Evolutionary conservation across 768 basidiomycete genomes (phyloP).

Genomic region (Lentinula detonsa): DNA sequence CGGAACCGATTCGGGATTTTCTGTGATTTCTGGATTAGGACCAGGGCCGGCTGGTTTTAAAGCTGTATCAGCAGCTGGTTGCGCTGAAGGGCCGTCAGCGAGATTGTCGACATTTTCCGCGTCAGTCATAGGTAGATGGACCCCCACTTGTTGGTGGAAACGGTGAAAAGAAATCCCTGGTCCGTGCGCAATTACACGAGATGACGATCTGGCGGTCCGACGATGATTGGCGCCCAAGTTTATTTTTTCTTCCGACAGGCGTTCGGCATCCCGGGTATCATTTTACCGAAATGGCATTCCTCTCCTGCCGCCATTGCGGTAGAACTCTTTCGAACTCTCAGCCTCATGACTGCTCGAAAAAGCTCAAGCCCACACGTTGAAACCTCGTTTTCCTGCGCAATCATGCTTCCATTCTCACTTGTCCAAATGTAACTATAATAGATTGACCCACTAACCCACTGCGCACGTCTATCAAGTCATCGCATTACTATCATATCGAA

Average conservation of each 20-base stretch:
- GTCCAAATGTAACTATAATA: neutral
- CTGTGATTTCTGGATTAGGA: neutral
- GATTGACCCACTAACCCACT: neutral
- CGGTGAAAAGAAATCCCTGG: neutral
- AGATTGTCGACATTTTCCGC: neutral
- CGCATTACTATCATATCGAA: neutral
- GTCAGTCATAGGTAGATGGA: neutral
- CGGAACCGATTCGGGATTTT: neutral
- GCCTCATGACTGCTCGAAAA: neutral
- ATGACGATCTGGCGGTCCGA: neutral
- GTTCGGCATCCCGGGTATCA: neutral
- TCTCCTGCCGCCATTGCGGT: neutral
- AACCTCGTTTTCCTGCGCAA: neutral
- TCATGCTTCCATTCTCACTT: neutral
- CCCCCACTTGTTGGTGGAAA: neutral
- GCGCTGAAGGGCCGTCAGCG: neutral
- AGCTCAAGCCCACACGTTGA: neutral
- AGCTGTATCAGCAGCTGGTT: neutral
- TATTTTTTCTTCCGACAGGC: neutral
- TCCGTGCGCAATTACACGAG: neutral
- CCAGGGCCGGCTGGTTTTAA: neutral
- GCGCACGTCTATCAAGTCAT: conserved; percentile 1
- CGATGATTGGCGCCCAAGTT: neutral
- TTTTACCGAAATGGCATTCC: neutral
- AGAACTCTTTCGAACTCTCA: neutral